A percentile compares a stretch with the other conserved stretches of the same genome.
Conservation (phyloP, 305 asterid genomes). For the Fraxinus velutina region DNA sequence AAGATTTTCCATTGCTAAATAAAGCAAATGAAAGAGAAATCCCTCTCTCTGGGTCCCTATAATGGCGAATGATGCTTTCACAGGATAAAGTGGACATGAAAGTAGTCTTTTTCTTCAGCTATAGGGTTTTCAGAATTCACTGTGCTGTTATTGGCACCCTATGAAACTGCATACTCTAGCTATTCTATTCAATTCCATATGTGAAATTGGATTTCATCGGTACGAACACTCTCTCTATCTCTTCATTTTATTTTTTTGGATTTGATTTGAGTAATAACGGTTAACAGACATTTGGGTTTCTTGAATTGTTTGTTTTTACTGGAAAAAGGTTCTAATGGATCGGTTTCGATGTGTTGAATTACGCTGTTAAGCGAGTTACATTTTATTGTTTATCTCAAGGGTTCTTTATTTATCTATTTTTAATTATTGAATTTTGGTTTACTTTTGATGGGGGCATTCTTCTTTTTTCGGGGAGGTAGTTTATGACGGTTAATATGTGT, state of each 20-base stretch:
- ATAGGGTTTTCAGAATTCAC: slow-evolving; percentile 31
- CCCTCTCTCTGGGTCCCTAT: not conserved
- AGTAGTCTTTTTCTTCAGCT: slow-evolving; percentile 33
- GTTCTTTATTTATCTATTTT: not conserved
- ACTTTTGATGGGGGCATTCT: not conserved
- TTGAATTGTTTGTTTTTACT: not conserved
- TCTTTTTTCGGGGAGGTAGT: not conserved
- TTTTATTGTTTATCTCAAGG: not conserved
- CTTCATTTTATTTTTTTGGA: slow-evolving; percentile 11
- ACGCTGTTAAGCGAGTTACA: slow-evolving; percentile 14
- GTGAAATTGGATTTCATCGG: not conserved
- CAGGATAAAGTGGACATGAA: slow-evolving; percentile 36
- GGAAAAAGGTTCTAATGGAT: slow-evolving; percentile 22
- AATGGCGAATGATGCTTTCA: slow-evolving; percentile 43
- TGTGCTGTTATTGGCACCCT: not conserved
- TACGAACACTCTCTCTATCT: not conserved
- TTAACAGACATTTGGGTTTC: slow-evolving; percentile 23
- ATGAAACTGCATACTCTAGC: not conserved
- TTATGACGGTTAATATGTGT: not conserved
- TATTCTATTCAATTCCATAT: not conserved
- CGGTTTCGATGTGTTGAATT: slow-evolving; percentile 26
- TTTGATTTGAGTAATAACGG: slow-evolving; percentile 21
- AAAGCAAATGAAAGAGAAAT: not conserved
- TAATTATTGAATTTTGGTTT: slow-evolving; percentile 1
- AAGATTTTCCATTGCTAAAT: not conserved